These are phyloP conservation scores for Aphanocladium album DNA, from an alignment of 2,329 filamentous ascomycete species.

Conservation along the genomic window DNA sequence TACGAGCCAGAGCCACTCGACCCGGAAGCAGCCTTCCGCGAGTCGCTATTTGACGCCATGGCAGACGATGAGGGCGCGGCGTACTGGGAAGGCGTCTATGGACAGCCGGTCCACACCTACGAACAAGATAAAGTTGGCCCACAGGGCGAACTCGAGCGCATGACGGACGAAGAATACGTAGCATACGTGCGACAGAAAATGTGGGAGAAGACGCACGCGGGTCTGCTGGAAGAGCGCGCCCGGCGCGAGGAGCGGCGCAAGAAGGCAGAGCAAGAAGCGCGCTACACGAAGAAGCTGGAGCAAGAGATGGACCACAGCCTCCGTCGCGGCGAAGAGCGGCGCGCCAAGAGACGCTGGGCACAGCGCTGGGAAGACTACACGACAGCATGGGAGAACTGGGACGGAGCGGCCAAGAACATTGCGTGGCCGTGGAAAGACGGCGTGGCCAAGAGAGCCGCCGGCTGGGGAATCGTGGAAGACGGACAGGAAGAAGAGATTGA, in stretches of 20 bases:
- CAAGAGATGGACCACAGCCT: constrained; percentile 66
- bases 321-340: constrained; percentile 59
- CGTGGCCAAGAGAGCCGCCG: not conserved
- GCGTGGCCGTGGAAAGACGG: constrained; percentile 59
- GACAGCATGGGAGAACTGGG: constrained; percentile 56
- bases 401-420: constrained; percentile 36
- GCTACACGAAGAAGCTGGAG: constrained; percentile 47
- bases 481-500: constrained; percentile 45
- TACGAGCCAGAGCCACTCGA: constrained; percentile 48
- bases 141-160: constrained; percentile 64
- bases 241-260: constrained; percentile 49
- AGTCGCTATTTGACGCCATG: constrained; percentile 93
- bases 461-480: constrained; percentile 48
- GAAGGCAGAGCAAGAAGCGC: constrained; percentile 48
- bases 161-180: constrained; percentile 92
- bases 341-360: constrained; percentile 48
- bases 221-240: constrained; percentile 71
- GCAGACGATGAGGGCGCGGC: constrained; percentile 93
- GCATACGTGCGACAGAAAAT: constrained; percentile 79
- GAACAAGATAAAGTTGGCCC: constrained; percentile 41
- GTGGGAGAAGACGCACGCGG: constrained; percentile 93
- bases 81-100: constrained; percentile 96
- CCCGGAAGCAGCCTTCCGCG: constrained; percentile 74
- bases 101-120: constrained; percentile 86
- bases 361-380: constrained; percentile 62